A percentile compares a stretch with the other conserved stretches of the same genome.
Conservation (phyloP, 2,329 filamentous ascomycete genomes). For the Fusarium nodosum region DNA sequence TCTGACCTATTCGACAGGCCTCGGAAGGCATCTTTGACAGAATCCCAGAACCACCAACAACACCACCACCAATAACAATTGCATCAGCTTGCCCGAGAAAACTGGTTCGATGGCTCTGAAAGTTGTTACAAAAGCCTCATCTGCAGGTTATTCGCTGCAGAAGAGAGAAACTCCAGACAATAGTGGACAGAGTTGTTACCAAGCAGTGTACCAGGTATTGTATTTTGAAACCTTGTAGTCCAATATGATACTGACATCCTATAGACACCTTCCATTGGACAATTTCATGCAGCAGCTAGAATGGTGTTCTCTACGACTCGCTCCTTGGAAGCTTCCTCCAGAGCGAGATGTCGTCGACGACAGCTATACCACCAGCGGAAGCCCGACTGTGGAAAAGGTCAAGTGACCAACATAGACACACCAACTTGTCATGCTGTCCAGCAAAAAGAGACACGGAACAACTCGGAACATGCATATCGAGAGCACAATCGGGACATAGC, state of each 20-base stretch:
- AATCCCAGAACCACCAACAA: constrained; percentile 19
- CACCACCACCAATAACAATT: background rate
- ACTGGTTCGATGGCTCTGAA: constrained; percentile 13
- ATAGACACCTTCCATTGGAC: constrained; percentile 8
- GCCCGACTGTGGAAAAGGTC: constrained; percentile 8
- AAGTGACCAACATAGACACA: constrained; percentile 17
- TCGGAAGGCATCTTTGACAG: background rate
- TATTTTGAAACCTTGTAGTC: background rate
- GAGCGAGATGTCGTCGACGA: constrained; percentile 10
- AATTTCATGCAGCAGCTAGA: background rate
- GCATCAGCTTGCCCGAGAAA: background rate
- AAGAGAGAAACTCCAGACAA: constrained; percentile 4
- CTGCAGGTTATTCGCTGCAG: constrained; percentile 2
- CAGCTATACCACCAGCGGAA: constrained; percentile 16
- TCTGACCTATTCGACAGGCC: constrained; percentile 7
- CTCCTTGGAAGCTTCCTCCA: background rate
- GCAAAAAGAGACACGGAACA: background rate
- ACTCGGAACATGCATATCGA: background rate
- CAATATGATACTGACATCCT: background rate
- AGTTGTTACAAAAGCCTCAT: constrained; percentile 3
- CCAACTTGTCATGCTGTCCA: background rate
- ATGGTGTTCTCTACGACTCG: background rate
- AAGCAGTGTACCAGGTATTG: constrained; percentile 21
- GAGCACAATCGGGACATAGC: background rate
- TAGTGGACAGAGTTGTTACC: constrained; percentile 16